Percentiles rank a stretch among this genome's conserved stretches.
Evolutionary conservation across 2,329 filamentous ascomycete genomes (phyloP).

Genomic region (Hymenoscyphus salicellus): DNA sequence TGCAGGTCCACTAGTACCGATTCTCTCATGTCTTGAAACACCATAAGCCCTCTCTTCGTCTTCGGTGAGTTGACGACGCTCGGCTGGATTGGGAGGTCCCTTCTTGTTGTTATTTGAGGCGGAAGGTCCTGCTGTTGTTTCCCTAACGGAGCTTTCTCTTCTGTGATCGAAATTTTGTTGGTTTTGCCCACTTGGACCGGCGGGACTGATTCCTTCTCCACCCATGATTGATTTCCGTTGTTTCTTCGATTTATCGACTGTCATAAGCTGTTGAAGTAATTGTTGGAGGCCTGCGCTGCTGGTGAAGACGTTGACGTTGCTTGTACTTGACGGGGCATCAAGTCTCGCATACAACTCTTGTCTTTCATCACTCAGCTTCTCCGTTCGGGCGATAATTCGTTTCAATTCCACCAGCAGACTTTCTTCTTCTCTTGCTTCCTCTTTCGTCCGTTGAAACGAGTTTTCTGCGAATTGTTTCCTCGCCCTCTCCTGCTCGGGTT

Average conservation of each 20-base stretch:
- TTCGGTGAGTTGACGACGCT: conserved; percentile 68
- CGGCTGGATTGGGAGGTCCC: conserved; percentile 40
- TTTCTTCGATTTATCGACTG: conserved; percentile 85
- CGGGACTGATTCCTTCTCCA: conserved; percentile 52
- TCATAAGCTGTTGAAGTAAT: conserved; percentile 78
- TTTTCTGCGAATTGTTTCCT: conserved; percentile 83
- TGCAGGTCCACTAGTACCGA: conserved; percentile 73
- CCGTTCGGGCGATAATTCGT: conserved; percentile 82
- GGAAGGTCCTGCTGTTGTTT: conserved; percentile 34
- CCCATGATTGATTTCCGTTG: conserved; percentile 72
- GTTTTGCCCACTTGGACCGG: conserved; percentile 36
- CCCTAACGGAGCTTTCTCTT: conserved; percentile 37
- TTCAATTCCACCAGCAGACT: conserved; percentile 85
- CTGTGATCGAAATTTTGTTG: conserved; percentile 36
- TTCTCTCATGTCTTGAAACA: conserved; percentile 78
- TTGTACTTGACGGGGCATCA: conserved; percentile 71
- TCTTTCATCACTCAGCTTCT: conserved; percentile 82
- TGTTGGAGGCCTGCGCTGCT: conserved; percentile 76
- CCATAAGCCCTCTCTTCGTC: conserved; percentile 79
- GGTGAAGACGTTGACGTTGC: conserved; percentile 73
- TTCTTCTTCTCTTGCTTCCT: conserved; percentile 91
- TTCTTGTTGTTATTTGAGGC: conserved; percentile 37
- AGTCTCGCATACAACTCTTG: conserved; percentile 83
- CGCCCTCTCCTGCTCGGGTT: conserved; percentile 71
- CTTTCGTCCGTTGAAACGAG: conserved; percentile 73